Evolutionary conservation across 306 rosid species (phyloP).

Genomic region (Pachyrhizus erosus): DNA sequence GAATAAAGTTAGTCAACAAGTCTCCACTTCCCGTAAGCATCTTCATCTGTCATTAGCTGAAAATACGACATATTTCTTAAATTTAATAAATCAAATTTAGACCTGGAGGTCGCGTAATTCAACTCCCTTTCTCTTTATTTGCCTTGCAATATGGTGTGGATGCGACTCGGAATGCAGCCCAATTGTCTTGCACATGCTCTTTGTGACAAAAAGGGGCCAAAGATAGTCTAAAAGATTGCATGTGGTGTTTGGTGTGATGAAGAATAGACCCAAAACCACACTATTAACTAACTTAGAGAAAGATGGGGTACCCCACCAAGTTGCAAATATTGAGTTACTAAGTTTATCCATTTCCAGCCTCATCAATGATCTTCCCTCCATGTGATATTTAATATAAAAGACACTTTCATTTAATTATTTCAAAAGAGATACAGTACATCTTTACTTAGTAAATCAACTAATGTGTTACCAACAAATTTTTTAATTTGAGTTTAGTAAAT

Average conservation of each 20-base stretch:
- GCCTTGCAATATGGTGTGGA: slow-evolving; percentile 36
- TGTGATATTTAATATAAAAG: slow-evolving; percentile 41
- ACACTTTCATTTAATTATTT: no score
- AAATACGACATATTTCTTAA: not conserved
- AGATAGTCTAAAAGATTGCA: slow-evolving; percentile 33
- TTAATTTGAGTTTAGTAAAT: no score
- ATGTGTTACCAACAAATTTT: no score
- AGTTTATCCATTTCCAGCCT: slow-evolving; percentile 50
- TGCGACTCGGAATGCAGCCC: slow-evolving; percentile 6
- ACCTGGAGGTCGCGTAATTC: not conserved
- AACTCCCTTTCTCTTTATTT: not conserved
- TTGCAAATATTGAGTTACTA: slow-evolving; percentile 23
- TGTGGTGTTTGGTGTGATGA: slow-evolving; percentile 42
- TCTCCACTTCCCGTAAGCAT: slow-evolving; percentile 29
- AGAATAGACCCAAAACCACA: slow-evolving; percentile 35
- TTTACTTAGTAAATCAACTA: no score
- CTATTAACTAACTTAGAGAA: slow-evolving; percentile 44
- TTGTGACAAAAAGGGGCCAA: slow-evolving; percentile 39
- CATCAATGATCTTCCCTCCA: slow-evolving; percentile 48
- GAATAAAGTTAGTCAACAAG: slow-evolving; percentile 38
- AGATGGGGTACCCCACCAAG: slow-evolving; percentile 44
- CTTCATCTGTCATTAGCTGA: not conserved
- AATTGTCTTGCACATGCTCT: slow-evolving; percentile 46
- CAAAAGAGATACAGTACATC: no score
- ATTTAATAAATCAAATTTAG: slow-evolving; percentile 8